These are phyloP conservation scores for Cyberlindnera lachancei DNA, from an alignment of 805 yeast genomes.

Conservation along the genomic window DNA sequence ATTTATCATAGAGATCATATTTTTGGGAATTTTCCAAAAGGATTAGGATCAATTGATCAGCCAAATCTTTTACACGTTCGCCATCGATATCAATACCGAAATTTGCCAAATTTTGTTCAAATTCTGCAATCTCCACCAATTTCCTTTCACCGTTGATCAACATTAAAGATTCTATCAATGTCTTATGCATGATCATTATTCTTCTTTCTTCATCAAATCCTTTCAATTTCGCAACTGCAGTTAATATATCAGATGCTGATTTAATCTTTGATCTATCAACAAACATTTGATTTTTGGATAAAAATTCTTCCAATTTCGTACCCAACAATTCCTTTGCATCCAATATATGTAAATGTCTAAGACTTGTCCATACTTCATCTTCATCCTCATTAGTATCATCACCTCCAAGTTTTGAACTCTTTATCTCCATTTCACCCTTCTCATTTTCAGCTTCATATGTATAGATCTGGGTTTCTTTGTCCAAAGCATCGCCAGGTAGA, in stretches of 20 bases:
- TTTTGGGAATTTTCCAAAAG: constrained; percentile 42
- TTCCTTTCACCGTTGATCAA: constrained; percentile 47
- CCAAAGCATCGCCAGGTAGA: constrained; percentile 37
- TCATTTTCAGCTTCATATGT: constrained; percentile 51
- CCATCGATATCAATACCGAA: constrained; percentile 68
- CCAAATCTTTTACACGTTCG: constrained; percentile 47
- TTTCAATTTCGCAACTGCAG: constrained; percentile 62
- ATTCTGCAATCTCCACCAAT: constrained; percentile 67
- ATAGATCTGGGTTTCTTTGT: constrained; percentile 36
- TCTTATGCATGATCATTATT: constrained; percentile 51
- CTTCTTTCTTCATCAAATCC: constrained; percentile 65
- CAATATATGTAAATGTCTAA: constrained; percentile 69
- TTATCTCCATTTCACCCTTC: constrained; percentile 34
- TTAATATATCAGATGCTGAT: constrained; percentile 63
- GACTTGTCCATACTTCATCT: constrained; percentile 65
- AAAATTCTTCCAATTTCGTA: constrained; percentile 53
- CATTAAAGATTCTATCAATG: constrained; percentile 59
- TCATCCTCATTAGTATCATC: too few relatives aligned
- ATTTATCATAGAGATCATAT: constrained; percentile 55
- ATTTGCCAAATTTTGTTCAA: constrained; percentile 78
- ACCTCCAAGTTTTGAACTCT: constrained; percentile 42
- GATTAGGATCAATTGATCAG: constrained; percentile 51
- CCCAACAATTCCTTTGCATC: constrained; percentile 61
- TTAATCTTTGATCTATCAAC: constrained; percentile 60
- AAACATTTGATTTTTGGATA: constrained; percentile 66